Conservation (phyloP, 2,329 filamentous ascomycete genomes). For the Lithohypha guttulata region DNA sequence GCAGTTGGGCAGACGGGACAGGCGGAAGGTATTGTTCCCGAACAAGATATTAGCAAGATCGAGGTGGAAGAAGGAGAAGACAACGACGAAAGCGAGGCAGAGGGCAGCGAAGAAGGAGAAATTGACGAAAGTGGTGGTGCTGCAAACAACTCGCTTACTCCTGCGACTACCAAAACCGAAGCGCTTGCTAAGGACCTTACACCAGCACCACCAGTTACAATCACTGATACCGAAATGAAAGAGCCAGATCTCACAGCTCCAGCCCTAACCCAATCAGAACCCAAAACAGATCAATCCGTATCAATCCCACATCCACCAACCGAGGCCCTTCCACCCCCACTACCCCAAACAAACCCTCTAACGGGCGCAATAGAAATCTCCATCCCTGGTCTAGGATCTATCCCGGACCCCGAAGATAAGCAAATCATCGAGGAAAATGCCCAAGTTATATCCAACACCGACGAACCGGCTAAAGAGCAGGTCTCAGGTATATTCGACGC, state of each 20-base stretch:
- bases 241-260: neutral
- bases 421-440: constrained; percentile 2
- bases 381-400: neutral
- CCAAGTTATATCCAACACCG: neutral
- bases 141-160: neutral
- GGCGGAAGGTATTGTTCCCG: no score
- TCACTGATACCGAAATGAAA: constrained; percentile 5
- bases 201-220: neutral
- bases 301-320: neutral
- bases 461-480: neutral
- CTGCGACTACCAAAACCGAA: neutral
- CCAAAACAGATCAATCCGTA: no score
- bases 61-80: constrained; percentile 11
- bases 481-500: neutral
- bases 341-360: neutral
- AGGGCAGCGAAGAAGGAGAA: constrained; percentile 22
- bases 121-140: constrained; percentile 14
- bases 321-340: neutral
- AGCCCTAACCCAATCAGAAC: neutral
- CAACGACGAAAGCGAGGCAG: constrained; percentile 13
- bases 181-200: neutral
- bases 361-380: neutral
- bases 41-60: no score
- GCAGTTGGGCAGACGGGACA: no score
- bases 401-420: neutral